Evolutionary conservation across 148 eudicot species (phyloP).

Genomic region (Linanthus parryae): DNA sequence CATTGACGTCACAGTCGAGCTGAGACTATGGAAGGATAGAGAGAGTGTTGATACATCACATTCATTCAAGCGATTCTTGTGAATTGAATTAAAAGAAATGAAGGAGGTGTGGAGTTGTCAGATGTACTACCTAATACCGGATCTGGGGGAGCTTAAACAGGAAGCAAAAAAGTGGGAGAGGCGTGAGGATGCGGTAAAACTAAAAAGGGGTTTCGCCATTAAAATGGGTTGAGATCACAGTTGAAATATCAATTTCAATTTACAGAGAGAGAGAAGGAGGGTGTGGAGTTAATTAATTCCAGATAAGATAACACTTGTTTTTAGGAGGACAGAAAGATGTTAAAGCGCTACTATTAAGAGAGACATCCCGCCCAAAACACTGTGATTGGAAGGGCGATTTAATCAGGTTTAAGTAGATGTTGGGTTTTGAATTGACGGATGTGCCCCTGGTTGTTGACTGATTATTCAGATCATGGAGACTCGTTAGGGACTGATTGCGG

Average conservation of each 20-base stretch:
- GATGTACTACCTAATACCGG: constrained; percentile 36
- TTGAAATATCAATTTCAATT: constrained; percentile 6
- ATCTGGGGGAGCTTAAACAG: constrained; percentile 22
- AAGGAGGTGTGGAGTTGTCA: constrained; percentile 23
- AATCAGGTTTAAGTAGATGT: not conserved
- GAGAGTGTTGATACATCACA: constrained; percentile 6
- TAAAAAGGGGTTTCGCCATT: constrained; percentile 12
- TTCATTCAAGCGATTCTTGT: not conserved
- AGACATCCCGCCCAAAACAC: constrained; percentile 6
- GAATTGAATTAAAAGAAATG: not conserved
- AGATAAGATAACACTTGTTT: not conserved
- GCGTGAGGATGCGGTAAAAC: not conserved
- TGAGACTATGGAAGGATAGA: not conserved
- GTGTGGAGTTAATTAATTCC: no score
- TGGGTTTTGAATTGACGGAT: not conserved
- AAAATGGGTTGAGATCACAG: constrained; percentile 3
- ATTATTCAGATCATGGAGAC: no score
- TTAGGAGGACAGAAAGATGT: not conserved
- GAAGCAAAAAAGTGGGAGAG: constrained; percentile 15
- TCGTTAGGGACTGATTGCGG: no score
- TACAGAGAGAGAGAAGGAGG: not conserved
- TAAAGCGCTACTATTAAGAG: not conserved
- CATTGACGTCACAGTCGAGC: constrained; percentile 17
- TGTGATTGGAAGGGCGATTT: not conserved
- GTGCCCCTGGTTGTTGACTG: not conserved